Percentiles rank a stretch among this genome's conserved stretches.
Evolutionary conservation across 2,329 filamentous ascomycete genomes (phyloP).

Genomic region (Colletotrichum destructivum): DNA sequence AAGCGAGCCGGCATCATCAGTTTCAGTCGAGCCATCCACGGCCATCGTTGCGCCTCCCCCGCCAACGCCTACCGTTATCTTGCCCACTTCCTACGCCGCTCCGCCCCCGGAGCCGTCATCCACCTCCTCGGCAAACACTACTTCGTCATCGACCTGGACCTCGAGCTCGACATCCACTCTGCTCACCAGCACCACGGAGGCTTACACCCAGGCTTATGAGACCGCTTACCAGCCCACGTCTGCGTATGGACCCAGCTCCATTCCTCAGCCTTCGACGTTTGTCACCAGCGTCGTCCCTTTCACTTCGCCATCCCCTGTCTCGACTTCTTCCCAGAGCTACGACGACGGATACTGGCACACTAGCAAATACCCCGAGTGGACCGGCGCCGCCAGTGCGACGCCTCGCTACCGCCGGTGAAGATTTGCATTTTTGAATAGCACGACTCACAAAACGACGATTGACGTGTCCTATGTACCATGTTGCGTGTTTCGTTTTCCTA

Average conservation of each 20-base stretch:
- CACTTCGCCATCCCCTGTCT: conserved; percentile 42
- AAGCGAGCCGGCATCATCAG: conserved; percentile 15
- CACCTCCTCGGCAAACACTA: conserved; percentile 28
- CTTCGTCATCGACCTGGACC: conserved; percentile 20
- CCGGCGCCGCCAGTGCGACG: conserved; percentile 51
- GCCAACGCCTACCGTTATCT: not conserved
- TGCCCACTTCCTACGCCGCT: conserved; percentile 31
- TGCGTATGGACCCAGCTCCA: conserved; percentile 32
- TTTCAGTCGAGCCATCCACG: not conserved
- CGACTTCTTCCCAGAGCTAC: conserved; percentile 48
- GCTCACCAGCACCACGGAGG: not conserved
- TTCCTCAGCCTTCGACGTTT: conserved; percentile 39
- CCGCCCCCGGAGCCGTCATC: conserved; percentile 10
- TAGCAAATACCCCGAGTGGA: conserved; percentile 60
- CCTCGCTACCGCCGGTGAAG: conserved; percentile 38
- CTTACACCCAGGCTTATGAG: conserved; percentile 39
- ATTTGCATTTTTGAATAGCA: no score
- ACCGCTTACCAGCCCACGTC: conserved; percentile 40
- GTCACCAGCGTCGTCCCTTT: conserved; percentile 43
- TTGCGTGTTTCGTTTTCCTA: not conserved
- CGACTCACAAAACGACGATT: not conserved
- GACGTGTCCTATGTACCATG: not conserved
- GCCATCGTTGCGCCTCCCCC: conserved; percentile 14
- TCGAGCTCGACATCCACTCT: not conserved
- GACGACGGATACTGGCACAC: conserved; percentile 64